Base-by-base conservation (phyloP, 176 grass and related monocot genomes). In the Triticum urartu region DNA sequence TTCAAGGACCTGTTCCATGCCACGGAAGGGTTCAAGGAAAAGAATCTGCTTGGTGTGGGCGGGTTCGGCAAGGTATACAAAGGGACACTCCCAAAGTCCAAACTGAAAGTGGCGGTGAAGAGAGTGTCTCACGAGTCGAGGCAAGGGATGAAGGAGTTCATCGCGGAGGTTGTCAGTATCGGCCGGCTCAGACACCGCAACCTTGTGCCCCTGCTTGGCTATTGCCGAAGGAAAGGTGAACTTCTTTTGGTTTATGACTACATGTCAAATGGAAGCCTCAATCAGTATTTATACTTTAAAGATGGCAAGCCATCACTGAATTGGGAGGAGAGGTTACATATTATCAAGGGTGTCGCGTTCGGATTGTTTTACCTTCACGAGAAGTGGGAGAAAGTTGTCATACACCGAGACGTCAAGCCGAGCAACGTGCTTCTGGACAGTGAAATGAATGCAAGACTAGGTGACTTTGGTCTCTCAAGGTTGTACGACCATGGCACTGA, bases 61-160 rank as follows among this genome's bases (percentile, higher is more conserved):
- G 87, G 87, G 11, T 88, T 88, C 47, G 86, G 86, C n/a, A 83
- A 68, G 50, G 86, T 88, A 0, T 88, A 88, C 72, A 83, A 20
- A 61, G 86, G 86, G 18, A 52, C 77, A 4, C 86, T 88, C 35
- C 80, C 45, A 45, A 78, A 45, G 43, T 83, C 72, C 21, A 88
- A 26, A 78, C 26, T 8, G 22, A 35, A 68, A 39, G 13, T 88
- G 3, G 86, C 86, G 11, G 72, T 88, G 26, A 88, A 88, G 80
- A 83, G 62, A 13, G 79, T 88, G 80, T 83, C 86, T 5, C 86
- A 88, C 25, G 80, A 83, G 48, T 83, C 86, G 0, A 88, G 80
- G 9, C 86, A 88, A 69, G 86, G 86, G 25, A 60, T 88, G 63
- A 88, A 68, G 8, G 64, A 88, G 38, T 88, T 88, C 60, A 76